Evolutionary conservation across 139 green algal species (phyloP), one percentile per base, ranked within the genome.

Genomic region (Coccomyxa sp.): DNA sequence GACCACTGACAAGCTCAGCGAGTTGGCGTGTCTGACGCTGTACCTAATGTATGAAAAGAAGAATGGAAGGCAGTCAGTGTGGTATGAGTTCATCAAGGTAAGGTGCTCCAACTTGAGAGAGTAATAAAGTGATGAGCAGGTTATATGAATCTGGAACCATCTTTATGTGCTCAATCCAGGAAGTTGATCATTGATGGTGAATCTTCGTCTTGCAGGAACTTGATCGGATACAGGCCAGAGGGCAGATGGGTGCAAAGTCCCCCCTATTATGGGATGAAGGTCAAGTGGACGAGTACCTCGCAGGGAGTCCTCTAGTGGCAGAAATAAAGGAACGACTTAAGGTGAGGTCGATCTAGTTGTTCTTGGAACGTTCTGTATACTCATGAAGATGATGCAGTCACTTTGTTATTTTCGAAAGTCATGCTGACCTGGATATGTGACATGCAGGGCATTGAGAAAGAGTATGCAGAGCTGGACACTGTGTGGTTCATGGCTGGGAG

Each of bases 1-100:
- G 16, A 98, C 95, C 7, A 96, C 94, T 21, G 91, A 94, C 84
- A 98, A 98, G 89, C 93, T 98, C 67, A 93, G 85, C 32, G 96
- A 98, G 90, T 88, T 99, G 78, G 91, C 95, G 0, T 94, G 89
- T 79, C 88, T 98, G 57, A 91, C 95, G 12, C 90, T 98, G 21
- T 98, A 96, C 88, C 88, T 99, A 32, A 96, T 96, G 89, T 96
- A 98, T 82, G 96, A 99, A 90, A 99, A 99, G 91, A 98, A 97
- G 91, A 90, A 80, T n/a, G 91, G 82, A 13, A 89, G 85, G 76
- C 79, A 92, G 60, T 91, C 85, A 13, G 94, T 93, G 82, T 98
- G 94, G 93, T 88, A 93, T 71, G 87, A 91, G 9, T 97, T 93
- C 90, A 98, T 99, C 85, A 92, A 94, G 84, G 90, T 85, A 59